phyloP scores from a whole-genome alignment of 345 rosid species.

The Turritis glabra region DNA sequence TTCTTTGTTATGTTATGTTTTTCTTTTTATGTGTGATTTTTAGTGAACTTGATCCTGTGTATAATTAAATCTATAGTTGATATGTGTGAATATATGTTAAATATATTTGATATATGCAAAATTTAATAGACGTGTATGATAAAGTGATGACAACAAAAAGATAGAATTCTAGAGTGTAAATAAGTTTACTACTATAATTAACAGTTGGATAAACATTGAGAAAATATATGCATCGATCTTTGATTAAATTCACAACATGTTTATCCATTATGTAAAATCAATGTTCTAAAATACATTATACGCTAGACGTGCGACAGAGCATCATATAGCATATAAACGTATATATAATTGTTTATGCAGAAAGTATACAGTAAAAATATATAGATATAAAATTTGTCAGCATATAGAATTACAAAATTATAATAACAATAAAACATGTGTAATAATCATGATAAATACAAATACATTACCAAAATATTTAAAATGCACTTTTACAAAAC shows the following conservation, averaged over 20 bases:
- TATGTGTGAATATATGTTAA: not conserved
- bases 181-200: not conserved
- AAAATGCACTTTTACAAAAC: too few species aligned
- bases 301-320: too few species aligned
- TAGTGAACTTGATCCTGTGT: not conserved
- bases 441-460: too few species aligned
- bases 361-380: too few species aligned
- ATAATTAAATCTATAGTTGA: not conserved
- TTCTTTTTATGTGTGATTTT: not conserved
- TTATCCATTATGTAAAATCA: too few species aligned
- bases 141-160: not conserved
- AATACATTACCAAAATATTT: too few species aligned
- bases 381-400: too few species aligned
- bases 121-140: not conserved
- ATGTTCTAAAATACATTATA: too few species aligned
- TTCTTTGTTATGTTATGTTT: not conserved
- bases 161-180: not conserved
- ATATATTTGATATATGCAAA: not conserved
- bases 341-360: too few species aligned
- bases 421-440: too few species aligned
- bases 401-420: too few species aligned
- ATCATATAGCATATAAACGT: too few species aligned
- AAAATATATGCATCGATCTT: not conserved
- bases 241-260: not conserved
- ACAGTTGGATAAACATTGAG: not conserved